A percentile compares a stretch with the other conserved stretches of the same genome.
phyloP scores from a whole-genome alignment of 2,329 filamentous ascomycete genomes.

The Aureobasidium mangrovei region DNA sequence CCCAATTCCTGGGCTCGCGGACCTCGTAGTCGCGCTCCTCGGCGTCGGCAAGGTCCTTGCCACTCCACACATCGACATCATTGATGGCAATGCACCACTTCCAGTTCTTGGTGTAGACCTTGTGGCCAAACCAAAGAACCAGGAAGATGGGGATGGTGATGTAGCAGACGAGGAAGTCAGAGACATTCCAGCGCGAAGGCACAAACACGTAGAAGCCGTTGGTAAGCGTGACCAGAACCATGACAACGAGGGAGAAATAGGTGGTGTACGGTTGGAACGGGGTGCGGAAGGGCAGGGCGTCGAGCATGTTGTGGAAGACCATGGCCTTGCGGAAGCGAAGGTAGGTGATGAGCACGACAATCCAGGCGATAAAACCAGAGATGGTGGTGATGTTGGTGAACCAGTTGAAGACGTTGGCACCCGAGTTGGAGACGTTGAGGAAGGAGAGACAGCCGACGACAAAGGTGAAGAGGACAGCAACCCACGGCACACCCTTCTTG shows the following conservation, averaged over 20 bases:
- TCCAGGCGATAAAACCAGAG: conserved; percentile 47
- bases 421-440: conserved; percentile 30
- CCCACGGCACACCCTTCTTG: conserved; percentile 45
- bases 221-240: conserved; percentile 44
- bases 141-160: conserved; percentile 46
- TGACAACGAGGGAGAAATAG: conserved; percentile 41
- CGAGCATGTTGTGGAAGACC: conserved; percentile 36
- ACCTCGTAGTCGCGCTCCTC: conserved; percentile 35
- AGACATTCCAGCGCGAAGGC: conserved; percentile 36
- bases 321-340: conserved; percentile 51
- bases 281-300: conserved; percentile 43
- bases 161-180: conserved; percentile 46
- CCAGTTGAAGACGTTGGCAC: conserved; percentile 43
- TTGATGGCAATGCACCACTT: conserved; percentile 26
- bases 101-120: conserved; percentile 25
- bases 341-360: conserved; percentile 46
- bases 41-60: conserved; percentile 38
- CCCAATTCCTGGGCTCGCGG: conserved; percentile 32
- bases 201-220: conserved; percentile 50
- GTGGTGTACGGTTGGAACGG: conserved; percentile 45
- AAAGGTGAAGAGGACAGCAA: conserved; percentile 36
- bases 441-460: conserved; percentile 29
- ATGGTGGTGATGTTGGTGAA: conserved; percentile 61
- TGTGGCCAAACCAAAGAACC: conserved; percentile 32
- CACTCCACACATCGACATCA: conserved; percentile 38